A percentile compares a stretch with the other conserved stretches of the same genome.
These are phyloP conservation scores for Solanum hybrid DNA, from an alignment of 305 asterid genomes.

Conservation along the genomic window DNA sequence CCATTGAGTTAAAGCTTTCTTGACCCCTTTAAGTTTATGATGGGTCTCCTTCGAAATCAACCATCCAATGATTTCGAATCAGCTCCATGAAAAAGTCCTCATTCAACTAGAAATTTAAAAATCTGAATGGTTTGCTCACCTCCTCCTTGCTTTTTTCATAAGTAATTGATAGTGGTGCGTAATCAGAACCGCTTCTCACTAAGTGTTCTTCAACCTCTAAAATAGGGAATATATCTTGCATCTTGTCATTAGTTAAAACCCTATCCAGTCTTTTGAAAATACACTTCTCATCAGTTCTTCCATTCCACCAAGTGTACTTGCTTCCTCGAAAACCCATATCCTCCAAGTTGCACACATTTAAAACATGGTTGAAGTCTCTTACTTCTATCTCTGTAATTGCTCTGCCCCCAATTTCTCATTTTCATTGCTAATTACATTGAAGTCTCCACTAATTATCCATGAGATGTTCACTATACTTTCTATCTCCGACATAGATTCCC, in stretches of 20 bases:
- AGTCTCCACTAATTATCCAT: neutral
- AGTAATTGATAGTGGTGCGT: neutral
- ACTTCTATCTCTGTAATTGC: neutral
- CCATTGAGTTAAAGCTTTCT: neutral
- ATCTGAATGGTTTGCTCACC: neutral
- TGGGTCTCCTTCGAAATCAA: neutral
- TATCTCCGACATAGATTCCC: neutral
- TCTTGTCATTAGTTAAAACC: neutral
- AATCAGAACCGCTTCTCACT: neutral
- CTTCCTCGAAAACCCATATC: neutral
- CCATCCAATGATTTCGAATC: neutral
- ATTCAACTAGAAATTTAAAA: neutral
- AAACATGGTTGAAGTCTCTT: neutral
- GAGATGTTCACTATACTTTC: neutral
- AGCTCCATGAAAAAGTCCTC: neutral
- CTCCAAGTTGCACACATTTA: neutral
- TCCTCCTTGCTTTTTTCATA: neutral
- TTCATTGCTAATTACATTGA: neutral
- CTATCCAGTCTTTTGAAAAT: neutral
- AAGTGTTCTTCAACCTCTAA: neutral
- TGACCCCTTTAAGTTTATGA: neutral
- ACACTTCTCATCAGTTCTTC: neutral
- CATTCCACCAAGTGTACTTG: neutral
- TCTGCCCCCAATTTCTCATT: neutral
- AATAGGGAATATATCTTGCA: neutral